phyloP scores from a whole-genome alignment of 805 yeast species.

The Candida patagonica region DNA sequence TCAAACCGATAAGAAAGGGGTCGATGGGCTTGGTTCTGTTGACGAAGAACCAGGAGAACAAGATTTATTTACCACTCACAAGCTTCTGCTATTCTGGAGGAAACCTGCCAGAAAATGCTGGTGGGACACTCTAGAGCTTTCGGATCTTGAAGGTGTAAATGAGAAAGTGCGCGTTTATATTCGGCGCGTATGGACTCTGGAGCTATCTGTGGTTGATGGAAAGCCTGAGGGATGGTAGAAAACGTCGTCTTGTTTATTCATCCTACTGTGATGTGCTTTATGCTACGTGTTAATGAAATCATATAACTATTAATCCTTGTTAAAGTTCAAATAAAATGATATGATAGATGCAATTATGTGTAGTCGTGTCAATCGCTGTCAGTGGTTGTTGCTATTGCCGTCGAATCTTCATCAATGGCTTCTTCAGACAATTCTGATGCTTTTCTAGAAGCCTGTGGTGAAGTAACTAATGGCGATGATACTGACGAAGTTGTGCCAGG shows the following conservation, averaged over 20 bases:
- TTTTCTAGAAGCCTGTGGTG: slow-evolving; percentile 1
- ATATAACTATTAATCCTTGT: no score
- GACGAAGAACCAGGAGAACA: slow-evolving; percentile 3
- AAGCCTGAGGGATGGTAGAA: background rate
- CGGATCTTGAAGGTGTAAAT: slow-evolving; percentile 25
- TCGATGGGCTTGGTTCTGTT: background rate
- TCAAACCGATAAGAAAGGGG: slow-evolving; percentile 3
- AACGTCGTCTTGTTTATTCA: no score
- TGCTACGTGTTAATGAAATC: no score
- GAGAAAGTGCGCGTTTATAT: slow-evolving; percentile 63
- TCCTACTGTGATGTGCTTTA: no score
- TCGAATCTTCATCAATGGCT: no score
- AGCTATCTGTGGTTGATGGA: slow-evolving; percentile 77
- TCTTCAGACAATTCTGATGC: no score
- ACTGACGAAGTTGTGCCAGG: background rate
- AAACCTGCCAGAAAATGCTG: slow-evolving; percentile 98
- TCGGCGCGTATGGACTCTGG: slow-evolving; percentile 95
- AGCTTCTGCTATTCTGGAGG: slow-evolving; percentile 85
- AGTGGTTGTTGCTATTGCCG: no score
- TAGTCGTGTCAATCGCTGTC: no score
- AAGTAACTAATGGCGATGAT: slow-evolving; percentile 1
- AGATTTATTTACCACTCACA: slow-evolving; percentile 33
- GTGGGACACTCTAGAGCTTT: slow-evolving; percentile 58
- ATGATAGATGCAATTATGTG: no score
- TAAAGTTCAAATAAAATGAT: no score